Evolutionary conservation across 2,329 filamentous ascomycete genomes (phyloP), one percentile per base, ranked within the genome.

Genomic region (Xylaria sp.): DNA sequence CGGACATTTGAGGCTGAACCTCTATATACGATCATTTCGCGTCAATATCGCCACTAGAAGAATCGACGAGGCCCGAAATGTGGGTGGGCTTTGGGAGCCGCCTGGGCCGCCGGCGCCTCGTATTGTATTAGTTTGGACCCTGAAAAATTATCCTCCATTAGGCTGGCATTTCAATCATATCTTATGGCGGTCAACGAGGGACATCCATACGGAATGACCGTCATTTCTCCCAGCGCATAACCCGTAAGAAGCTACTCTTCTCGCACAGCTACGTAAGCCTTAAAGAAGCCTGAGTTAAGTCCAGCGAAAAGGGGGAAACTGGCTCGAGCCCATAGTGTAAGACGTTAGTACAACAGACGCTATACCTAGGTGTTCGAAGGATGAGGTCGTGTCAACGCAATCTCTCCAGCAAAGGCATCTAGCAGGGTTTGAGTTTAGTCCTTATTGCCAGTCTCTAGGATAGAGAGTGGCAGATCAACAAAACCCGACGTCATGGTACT

Each of bases 161-260:
- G 52, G n/a, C n/a, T 8, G 23, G n/a, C 52, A 46, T 48, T 32
- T 32, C 13, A 32, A 15, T 45, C 20, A 15, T 25, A 28, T 48
- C 32, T 34, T 32, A 58, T 61, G 39, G 64, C 59, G 64, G 64
- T 63, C 58, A 50, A 28, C 41, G 46, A 58, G 52, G 43, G 32
- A 58, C 30, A 60, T 18, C 28, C 23, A n/a, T 48, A 23, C 30
- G 43, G 55, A 28, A 55, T 55, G 56, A 46, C 46, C 20, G 30
- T 60, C 56, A 55, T 30, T 53, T 39, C 30, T 32, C 23, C 15
- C 7, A 34, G n/a, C 34, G 39, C 20, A 9, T 34, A 36, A 32
- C n/a, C 52, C n/a, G 34, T 39, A 60, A 39, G 34, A 59, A 20
- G 12, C 45, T 28, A 13, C 36, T 65, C 34, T 52, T 30, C 20